Percentiles rank a stretch among this genome's conserved stretches.
These are phyloP conservation scores for Salvia splendens DNA, from an alignment of 257 asterid genomes.

Conservation along the genomic window DNA sequence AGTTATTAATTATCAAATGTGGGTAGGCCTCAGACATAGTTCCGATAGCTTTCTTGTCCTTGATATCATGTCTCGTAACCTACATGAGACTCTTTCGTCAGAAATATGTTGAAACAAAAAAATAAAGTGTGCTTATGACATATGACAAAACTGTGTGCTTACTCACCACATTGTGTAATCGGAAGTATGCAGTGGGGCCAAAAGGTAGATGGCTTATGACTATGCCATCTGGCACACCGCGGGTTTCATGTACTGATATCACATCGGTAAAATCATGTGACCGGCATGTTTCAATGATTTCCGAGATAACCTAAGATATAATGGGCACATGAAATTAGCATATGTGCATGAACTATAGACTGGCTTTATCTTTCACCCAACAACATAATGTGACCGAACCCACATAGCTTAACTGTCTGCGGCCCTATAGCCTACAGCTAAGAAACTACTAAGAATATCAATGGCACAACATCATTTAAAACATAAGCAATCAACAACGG, in stretches of 20 bases:
- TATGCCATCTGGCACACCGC: conserved; percentile 92
- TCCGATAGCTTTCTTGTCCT: conserved; percentile 82
- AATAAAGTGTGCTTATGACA: too few relatives aligned
- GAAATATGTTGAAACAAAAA: conserved; percentile 16
- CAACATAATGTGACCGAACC: background rate
- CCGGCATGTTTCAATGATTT: conserved; percentile 84
- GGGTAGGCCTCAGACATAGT: conserved; percentile 93
- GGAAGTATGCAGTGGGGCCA: conserved; percentile 95
- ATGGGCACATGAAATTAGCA: background rate
- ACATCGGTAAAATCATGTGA: conserved; percentile 93
- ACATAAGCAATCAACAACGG: background rate
- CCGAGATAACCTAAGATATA: conserved; percentile 71
- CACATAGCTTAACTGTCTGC: background rate
- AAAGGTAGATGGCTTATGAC: conserved; percentile 89
- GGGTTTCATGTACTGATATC: conserved; percentile 87
- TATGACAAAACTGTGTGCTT: conserved; percentile 4
- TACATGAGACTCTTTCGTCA: conserved; percentile 39
- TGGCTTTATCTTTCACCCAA: background rate
- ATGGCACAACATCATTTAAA: conserved; percentile 5
- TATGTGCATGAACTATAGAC: conserved; percentile 5
- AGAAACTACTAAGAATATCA: background rate
- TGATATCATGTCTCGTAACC: conserved; percentile 94
- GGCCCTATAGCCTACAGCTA: too few relatives aligned
- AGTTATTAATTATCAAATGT: conserved; percentile 78
- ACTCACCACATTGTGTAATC: conserved; percentile 93